Evolutionary conservation across 495 filamentous ascomycete genomes (phyloP).

Genomic region (Tuber aestivum): DNA sequence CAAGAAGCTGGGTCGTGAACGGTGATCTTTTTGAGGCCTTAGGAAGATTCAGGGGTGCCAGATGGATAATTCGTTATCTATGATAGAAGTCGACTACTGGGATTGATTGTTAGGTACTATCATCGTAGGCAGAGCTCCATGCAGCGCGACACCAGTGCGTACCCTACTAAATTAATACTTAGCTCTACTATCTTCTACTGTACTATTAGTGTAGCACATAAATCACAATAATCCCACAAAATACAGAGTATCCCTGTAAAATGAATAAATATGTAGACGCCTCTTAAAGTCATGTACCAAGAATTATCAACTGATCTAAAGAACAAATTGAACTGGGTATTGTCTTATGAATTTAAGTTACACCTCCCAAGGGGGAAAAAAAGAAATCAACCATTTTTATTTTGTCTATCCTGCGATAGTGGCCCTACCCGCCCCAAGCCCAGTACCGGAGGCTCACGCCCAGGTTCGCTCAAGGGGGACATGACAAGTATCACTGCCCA

Average conservation of each 20-base stretch:
- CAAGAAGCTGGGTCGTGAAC: background rate
- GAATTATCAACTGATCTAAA: background rate
- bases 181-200: background rate
- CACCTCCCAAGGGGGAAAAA: background rate
- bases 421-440: background rate
- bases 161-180: background rate
- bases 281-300: background rate
- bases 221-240: background rate
- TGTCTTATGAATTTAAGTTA: background rate
- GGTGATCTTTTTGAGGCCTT: background rate
- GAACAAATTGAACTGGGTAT: background rate
- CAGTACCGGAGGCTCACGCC: background rate
- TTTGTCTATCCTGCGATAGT: slow-evolving; percentile 2
- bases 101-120: background rate
- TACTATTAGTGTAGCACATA: background rate
- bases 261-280: background rate
- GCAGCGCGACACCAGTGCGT: background rate
- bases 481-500: slow-evolving; percentile 50
- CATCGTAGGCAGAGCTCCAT: background rate
- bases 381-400: background rate
- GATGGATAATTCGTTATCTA: background rate
- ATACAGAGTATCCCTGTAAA: background rate
- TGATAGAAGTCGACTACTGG: background rate
- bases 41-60: background rate
- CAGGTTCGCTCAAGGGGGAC: background rate